These are phyloP conservation scores for Canariomyces notabilis DNA, from an alignment of 2,329 filamentous ascomycete species.

Conservation along the genomic window DNA sequence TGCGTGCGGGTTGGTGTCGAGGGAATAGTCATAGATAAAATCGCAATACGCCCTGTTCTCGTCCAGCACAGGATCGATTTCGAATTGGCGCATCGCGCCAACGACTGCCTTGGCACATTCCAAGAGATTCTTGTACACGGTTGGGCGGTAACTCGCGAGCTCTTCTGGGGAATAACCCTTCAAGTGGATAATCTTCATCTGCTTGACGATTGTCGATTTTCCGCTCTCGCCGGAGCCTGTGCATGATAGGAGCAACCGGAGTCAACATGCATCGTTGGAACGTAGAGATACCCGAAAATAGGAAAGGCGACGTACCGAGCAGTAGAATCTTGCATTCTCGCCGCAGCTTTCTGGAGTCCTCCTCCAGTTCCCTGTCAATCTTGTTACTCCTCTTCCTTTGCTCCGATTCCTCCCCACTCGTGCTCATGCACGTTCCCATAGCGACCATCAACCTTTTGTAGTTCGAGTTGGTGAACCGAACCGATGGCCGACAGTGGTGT, in stretches of 20 bases:
- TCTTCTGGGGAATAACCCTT: conserved; percentile 96
- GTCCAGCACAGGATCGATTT: conserved; percentile 69
- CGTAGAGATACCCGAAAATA: not conserved
- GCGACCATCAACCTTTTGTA: conserved; percentile 31
- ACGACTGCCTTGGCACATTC: conserved; percentile 95
- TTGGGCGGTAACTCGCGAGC: conserved; percentile 86
- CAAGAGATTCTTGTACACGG: conserved; percentile 96
- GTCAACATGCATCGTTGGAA: conserved; percentile 1
- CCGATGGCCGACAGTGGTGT: not conserved
- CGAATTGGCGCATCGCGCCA: conserved; percentile 85
- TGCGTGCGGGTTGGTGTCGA: conserved; percentile 85
- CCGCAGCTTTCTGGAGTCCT: conserved; percentile 86
- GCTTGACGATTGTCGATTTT: conserved; percentile 98
- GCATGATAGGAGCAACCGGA: not conserved
- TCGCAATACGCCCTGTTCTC: conserved; percentile 70
- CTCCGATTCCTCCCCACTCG: conserved; percentile 77
- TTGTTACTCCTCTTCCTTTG: conserved; percentile 95
- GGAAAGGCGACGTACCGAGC: conserved; percentile 61
- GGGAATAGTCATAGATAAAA: conserved; percentile 79
- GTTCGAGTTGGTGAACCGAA: not conserved
- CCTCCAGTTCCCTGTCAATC: conserved; percentile 89
- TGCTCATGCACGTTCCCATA: conserved; percentile 95
- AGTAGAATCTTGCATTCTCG: conserved; percentile 98
- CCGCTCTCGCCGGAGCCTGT: conserved; percentile 95
- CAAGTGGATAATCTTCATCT: conserved; percentile 99